Evolutionary conservation across 1,139 yeast genomes (phyloP), one percentile per base, ranked within the genome.

Genomic region (Yarrowia galli): DNA sequence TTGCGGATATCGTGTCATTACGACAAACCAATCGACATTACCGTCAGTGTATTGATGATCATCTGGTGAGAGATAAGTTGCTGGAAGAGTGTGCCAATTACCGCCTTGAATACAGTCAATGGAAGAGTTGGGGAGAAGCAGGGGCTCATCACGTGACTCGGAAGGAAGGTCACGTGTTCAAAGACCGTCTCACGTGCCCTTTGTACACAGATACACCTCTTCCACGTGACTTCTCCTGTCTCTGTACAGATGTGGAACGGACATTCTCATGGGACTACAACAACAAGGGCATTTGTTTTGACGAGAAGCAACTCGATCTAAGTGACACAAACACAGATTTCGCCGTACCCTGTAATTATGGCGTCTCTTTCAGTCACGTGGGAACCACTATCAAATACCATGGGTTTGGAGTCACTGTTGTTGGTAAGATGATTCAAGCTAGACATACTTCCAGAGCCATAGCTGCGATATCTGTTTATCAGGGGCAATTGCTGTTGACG

Each of bases 201-300:
- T 3, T 22, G 7, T 10, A 36, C 43, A 51, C 58, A 1, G 58
- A 51, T 18, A 2, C 18, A 15, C 43, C 58, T 13, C 28, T 51
- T 2, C 58, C 58, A 1, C 32, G 20, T 2, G 58, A 51, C 32
- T 51, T 51, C 9, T 18, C 15, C 43, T 35, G 43, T 36, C 58
- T 51, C 4, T 51, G 58, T 4, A 36, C 43, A 13, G 58, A 51
- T 18, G 43, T 51, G 16, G 58, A 51, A 36, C 42, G 58, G 20
- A 51, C 58, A 3, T 51, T 51, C 22, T 8, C 58, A 3, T 51
- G 58, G 58, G 58, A 51, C 58, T 51, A 51, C 58, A 51, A 51
- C 43, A 51, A 51, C 42, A 35, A 36, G 42, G 58, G 58, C 42
- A 13, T 51, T 36, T 51, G 58, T 16, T 51, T 51, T 15, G 43